These are phyloP conservation scores for Hirschfeldia incana DNA, from an alignment of 345 rosid species.

Conservation along the genomic window DNA sequence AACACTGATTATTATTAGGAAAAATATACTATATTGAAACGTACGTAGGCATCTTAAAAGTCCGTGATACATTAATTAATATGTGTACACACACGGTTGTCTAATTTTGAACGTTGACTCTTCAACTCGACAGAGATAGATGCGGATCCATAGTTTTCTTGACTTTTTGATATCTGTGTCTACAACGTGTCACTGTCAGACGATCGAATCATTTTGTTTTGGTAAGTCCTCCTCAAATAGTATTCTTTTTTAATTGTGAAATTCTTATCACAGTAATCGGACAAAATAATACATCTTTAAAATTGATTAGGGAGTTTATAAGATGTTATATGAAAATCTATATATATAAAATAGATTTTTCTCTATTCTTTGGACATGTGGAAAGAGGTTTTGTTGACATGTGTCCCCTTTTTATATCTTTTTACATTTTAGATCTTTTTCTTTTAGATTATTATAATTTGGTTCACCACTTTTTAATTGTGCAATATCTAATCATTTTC, in stretches of 20 bases:
- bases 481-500: no score
- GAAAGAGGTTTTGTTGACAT: no score
- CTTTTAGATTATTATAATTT: no score
- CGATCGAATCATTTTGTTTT: background rate
- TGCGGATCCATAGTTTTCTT: background rate
- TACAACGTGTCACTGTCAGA: background rate
- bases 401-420: no score
- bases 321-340: background rate
- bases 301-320: background rate
- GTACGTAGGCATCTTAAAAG: background rate
- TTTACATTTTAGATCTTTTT: no score
- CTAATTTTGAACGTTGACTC: conserved; percentile 33
- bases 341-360: no score
- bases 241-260: background rate
- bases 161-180: background rate
- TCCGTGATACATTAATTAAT: background rate
- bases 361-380: no score
- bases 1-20: background rate
- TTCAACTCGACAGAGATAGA: conserved; percentile 13
- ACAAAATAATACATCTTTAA: background rate
- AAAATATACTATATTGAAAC: background rate
- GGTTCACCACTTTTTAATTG: no score
- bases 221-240: background rate
- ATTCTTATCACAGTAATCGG: background rate
- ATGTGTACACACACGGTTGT: background rate